phyloP scores from a whole-genome alignment of 1,284 basidiomycete genomes.

The Trichosporon faecale region DNA sequence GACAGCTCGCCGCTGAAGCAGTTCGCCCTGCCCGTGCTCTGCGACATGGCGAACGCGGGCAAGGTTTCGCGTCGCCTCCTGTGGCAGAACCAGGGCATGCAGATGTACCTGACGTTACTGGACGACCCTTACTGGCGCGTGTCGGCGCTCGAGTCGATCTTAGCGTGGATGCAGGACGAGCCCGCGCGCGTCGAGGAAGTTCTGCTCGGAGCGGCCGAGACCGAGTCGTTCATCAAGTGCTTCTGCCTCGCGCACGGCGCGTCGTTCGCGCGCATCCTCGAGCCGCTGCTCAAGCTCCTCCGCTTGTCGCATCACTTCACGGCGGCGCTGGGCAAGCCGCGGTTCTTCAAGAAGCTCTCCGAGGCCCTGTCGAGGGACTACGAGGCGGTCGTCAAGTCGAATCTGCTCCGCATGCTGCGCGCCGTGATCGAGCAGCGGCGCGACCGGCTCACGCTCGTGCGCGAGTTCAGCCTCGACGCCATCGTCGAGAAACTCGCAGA shows the following conservation, averaged over 20 bases:
- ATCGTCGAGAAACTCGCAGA: constrained; percentile 74
- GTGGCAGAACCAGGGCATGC: constrained; percentile 82
- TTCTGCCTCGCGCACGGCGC: constrained; percentile 85
- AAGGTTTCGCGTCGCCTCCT: constrained; percentile 81
- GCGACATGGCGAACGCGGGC: constrained; percentile 88
- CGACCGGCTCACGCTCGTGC: constrained; percentile 73
- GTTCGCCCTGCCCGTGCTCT: constrained; percentile 92
- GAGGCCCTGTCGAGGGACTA: constrained; percentile 70
- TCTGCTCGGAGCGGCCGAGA: constrained; percentile 65
- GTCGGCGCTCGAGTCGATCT: constrained; percentile 82
- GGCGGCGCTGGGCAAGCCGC: constrained; percentile 65
- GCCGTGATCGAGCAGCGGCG: constrained; percentile 84
- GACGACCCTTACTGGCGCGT: constrained; percentile 95
- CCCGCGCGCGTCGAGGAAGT: constrained; percentile 88
- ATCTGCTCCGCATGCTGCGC: constrained; percentile 78
- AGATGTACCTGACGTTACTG: constrained; percentile 77
- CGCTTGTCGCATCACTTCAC: constrained; percentile 74
- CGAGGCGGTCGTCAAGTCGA: constrained; percentile 84
- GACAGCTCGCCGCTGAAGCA: constrained; percentile 88
- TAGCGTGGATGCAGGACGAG: constrained; percentile 94
- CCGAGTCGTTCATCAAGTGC: constrained; percentile 72
- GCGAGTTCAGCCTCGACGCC: constrained; percentile 70
- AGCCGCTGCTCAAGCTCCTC: constrained; percentile 83
- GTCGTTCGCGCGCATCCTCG: constrained; percentile 91
- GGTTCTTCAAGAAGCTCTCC: constrained; percentile 81